phyloP scores from a whole-genome alignment of 257 asterid species.

The Jacaranda copaia region DNA sequence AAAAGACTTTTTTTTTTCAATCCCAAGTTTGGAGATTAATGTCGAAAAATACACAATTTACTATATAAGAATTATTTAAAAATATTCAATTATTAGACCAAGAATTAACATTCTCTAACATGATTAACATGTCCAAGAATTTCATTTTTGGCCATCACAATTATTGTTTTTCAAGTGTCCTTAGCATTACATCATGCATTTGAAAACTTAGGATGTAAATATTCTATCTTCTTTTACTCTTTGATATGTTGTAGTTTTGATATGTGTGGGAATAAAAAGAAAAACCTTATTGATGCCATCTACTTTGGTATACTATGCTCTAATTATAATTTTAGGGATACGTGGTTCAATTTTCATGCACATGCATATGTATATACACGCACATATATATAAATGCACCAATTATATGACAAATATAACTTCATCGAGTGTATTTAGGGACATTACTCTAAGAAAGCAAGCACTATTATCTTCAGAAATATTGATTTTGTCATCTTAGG shows the following conservation, averaged over 20 bases:
- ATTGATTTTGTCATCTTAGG: conserved; percentile 73
- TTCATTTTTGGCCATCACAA: background rate
- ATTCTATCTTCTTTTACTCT: no score
- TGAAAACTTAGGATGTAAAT: no score
- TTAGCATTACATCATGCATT: no score
- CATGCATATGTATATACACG: no score
- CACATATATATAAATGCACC: background rate
- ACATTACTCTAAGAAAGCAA: conserved; percentile 84
- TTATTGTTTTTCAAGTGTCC: no score
- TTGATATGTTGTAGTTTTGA: no score
- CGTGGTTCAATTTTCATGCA: no score
- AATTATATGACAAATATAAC: background rate
- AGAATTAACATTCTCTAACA: background rate
- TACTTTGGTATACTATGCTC: no score
- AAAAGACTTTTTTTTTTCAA: no score
- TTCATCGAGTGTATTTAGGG: conserved; percentile 2
- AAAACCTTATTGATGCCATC: no score
- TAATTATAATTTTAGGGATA: no score
- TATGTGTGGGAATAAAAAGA: no score
- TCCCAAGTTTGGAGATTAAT: background rate
- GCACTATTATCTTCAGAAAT: conserved; percentile 65
- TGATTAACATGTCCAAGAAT: background rate
- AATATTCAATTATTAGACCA: background rate
- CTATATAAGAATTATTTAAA: background rate
- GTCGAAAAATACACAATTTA: background rate